phyloP scores from a whole-genome alignment of 352 stramenopile genomes.

The Plasmopara halstedii region DNA sequence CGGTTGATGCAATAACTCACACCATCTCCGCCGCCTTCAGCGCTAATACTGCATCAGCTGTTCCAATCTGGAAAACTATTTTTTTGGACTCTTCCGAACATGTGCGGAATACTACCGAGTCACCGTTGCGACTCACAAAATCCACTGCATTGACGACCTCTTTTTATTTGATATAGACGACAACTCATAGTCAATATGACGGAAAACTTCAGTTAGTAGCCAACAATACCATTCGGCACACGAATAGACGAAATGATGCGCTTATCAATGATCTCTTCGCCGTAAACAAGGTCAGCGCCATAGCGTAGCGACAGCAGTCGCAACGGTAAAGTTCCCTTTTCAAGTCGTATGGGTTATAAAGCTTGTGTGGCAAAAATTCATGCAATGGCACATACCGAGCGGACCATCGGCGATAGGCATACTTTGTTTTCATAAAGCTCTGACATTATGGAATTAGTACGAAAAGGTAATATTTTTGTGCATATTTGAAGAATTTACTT shows the following conservation, averaged over 20 bases:
- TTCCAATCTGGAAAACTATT: conserved; percentile 89
- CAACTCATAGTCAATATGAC: no score
- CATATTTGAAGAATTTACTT: no score
- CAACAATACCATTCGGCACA: conserved; percentile 60
- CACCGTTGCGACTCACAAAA: conserved; percentile 81
- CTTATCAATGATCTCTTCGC: conserved; percentile 95
- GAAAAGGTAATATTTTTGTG: no score
- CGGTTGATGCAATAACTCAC: conserved; percentile 27
- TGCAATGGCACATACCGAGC: conserved; percentile 55
- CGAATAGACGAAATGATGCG: conserved; percentile 81
- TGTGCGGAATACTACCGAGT: conserved; percentile 84
- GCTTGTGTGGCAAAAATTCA: neutral
- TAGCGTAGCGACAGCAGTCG: conserved; percentile 87
- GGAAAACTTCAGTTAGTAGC: neutral
- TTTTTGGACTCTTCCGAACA: conserved; percentile 70
- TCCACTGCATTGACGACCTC: conserved; percentile 82
- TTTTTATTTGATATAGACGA: conserved; percentile 10
- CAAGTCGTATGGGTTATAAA: neutral
- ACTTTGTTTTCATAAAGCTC: conserved; percentile 70
- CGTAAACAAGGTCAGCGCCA: conserved; percentile 89
- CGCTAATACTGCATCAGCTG: conserved; percentile 60
- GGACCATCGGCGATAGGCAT: conserved; percentile 92
- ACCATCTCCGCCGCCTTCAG: conserved; percentile 71
- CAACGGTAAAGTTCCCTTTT: conserved; percentile 86
- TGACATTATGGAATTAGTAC: no score